Evolutionary conservation across 495 filamentous ascomycete genomes (phyloP).

Genomic region (Penicillium bialowiezense): DNA sequence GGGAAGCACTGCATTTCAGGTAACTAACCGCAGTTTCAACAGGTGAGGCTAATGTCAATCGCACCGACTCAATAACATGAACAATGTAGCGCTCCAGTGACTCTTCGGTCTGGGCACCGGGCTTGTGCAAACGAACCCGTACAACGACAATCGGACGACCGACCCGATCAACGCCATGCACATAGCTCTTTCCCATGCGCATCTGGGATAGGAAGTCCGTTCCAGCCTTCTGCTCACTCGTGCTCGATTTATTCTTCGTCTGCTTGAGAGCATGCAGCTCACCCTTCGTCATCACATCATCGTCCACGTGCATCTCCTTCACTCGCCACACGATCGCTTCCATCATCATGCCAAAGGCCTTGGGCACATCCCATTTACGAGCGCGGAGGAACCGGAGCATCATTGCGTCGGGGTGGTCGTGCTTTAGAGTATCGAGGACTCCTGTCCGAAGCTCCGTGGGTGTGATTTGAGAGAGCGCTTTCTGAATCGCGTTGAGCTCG

Average conservation of each 20-base stretch:
- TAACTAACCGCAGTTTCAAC: slow-evolving; percentile 82
- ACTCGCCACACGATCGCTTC: slow-evolving; percentile 85
- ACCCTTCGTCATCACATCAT: slow-evolving; percentile 73
- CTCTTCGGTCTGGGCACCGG: slow-evolving; percentile 81
- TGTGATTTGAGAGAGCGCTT: slow-evolving; percentile 38
- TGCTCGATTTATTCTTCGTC: slow-evolving; percentile 49
- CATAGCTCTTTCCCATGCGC: slow-evolving; percentile 84
- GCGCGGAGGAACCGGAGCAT: slow-evolving; percentile 89
- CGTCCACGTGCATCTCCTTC: slow-evolving; percentile 76
- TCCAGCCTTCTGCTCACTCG: slow-evolving; percentile 57
- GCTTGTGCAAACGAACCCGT: slow-evolving; percentile 72
- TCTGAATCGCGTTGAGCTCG: slow-evolving; percentile 32
- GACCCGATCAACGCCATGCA: slow-evolving; percentile 79
- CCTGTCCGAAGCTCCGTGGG: slow-evolving; percentile 70
- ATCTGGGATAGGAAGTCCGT: slow-evolving; percentile 81
- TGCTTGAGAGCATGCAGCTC: slow-evolving; percentile 64
- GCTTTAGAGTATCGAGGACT: slow-evolving; percentile 85
- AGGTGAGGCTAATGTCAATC: slow-evolving; percentile 68
- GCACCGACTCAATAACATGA: slow-evolving; percentile 85
- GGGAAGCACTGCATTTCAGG: neutral
- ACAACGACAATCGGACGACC: slow-evolving; percentile 84
- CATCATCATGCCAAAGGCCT: slow-evolving; percentile 86
- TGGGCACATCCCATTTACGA: slow-evolving; percentile 90
- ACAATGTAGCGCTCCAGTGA: slow-evolving; percentile 84
- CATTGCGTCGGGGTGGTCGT: slow-evolving; percentile 86